Evolutionary conservation across 768 basidiomycete species (phyloP).

Genomic region (Rhizopogon vinicolor): DNA sequence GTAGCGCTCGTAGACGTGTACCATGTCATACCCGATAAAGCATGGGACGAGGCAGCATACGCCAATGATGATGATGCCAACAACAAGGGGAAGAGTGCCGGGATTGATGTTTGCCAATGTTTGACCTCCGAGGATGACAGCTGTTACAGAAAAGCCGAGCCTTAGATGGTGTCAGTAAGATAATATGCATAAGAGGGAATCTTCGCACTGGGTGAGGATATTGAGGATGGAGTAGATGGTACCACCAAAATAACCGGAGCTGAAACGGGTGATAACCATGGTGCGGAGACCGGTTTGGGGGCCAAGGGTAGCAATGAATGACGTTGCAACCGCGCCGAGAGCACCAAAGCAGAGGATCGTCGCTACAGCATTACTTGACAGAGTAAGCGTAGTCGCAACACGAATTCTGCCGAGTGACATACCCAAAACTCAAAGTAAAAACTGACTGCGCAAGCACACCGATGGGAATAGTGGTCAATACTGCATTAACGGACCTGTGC

Average conservation of each 20-base stretch:
- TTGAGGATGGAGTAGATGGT: conserved; percentile 48
- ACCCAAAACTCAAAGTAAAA: conserved; percentile 46
- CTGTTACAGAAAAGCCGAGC: conserved; percentile 45
- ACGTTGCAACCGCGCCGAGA: conserved; percentile 36
- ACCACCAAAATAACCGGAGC: conserved; percentile 45
- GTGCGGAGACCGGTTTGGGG: conserved; percentile 50
- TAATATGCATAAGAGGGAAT: not conserved
- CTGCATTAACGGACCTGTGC: conserved; percentile 42
- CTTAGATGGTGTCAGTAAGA: conserved; percentile 12
- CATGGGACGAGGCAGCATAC: conserved; percentile 39
- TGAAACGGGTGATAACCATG: conserved; percentile 48
- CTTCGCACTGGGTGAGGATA: conserved; percentile 41
- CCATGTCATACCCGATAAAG: conserved; percentile 41
- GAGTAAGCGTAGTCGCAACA: not conserved
- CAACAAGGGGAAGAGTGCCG: conserved; percentile 40
- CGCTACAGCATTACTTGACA: conserved; percentile 36
- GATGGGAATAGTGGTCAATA: conserved; percentile 45
- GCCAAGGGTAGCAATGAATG: conserved; percentile 51
- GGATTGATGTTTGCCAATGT: conserved; percentile 43
- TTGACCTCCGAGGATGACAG: conserved; percentile 51
- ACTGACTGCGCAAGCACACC: conserved; percentile 45
- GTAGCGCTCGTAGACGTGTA: conserved; percentile 50
- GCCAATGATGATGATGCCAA: conserved; percentile 43
- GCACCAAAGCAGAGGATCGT: conserved; percentile 43
- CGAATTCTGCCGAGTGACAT: conserved; percentile 10